Conservation (phyloP, 2,329 filamentous ascomycete genomes). For the Chaetomiaceae sp. region DNA sequence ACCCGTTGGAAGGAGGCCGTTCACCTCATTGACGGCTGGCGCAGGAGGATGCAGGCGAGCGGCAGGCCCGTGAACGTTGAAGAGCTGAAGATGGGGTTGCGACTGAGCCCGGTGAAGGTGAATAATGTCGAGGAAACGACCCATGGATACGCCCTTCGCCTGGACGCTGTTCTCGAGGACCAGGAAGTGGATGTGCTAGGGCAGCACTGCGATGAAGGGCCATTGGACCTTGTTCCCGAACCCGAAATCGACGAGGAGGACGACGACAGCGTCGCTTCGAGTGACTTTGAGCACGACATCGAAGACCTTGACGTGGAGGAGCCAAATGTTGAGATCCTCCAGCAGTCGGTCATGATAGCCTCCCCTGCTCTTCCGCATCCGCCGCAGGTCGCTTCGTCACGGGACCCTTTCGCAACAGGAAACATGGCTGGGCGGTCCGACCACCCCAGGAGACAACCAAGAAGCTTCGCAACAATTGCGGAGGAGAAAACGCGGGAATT, state of each 20-base stretch:
- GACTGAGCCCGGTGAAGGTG: constrained; percentile 55
- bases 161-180: constrained; percentile 42
- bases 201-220: constrained; percentile 34
- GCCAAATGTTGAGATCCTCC: constrained; percentile 42
- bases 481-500: constrained; percentile 47
- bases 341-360: constrained; percentile 39
- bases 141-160: constrained; percentile 36
- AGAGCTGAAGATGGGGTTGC: constrained; percentile 63
- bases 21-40: constrained; percentile 87
- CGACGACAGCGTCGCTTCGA: constrained; percentile 37
- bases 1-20: constrained; percentile 84
- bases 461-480: constrained; percentile 42
- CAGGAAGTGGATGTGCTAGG: constrained; percentile 28
- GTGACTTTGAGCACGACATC: constrained; percentile 43
- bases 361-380: constrained; percentile 45
- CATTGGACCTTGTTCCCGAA: constrained; percentile 39
- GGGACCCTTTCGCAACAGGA: constrained; percentile 47
- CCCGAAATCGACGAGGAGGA: constrained; percentile 27
- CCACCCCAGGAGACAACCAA: constrained; percentile 28
- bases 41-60: constrained; percentile 68
- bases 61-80: constrained; percentile 66
- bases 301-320: constrained; percentile 40
- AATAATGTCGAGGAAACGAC: constrained; percentile 46
- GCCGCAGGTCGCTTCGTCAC: constrained; percentile 47
- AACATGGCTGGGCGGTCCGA: constrained; percentile 37